Conservation (phyloP, 352 stramenopile species). For the Nothophytophthora sp. region DNA sequence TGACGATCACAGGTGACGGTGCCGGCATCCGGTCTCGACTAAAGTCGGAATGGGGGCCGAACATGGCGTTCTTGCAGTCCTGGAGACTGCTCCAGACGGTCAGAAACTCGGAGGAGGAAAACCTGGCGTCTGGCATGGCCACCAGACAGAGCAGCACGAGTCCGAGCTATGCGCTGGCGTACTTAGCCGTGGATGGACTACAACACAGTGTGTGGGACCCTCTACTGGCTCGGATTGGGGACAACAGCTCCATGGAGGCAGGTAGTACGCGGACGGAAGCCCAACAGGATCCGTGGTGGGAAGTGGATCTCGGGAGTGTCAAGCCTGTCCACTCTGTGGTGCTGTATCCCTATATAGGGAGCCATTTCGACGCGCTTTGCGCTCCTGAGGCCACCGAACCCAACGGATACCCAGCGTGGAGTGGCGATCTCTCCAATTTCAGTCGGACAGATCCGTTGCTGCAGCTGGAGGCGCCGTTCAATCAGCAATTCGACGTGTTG, state of each 20-base stretch:
- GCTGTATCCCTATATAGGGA: constrained; percentile 54
- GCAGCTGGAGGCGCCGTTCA: constrained; percentile 48
- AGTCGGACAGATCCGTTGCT: constrained; percentile 39
- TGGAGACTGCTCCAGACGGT: constrained; percentile 60
- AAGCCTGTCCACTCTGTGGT: constrained; percentile 48
- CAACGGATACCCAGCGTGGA: constrained; percentile 27
- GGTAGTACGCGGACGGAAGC: constrained; percentile 48
- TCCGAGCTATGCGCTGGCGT: constrained; percentile 33
- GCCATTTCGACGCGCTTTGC: constrained; percentile 38
- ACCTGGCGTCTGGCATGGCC: constrained; percentile 56
- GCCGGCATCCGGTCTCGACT: constrained; percentile 43
- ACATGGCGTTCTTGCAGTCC: constrained; percentile 28
- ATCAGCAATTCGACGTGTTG: constrained; percentile 52
- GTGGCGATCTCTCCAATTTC: constrained; percentile 42
- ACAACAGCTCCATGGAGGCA: constrained; percentile 18
- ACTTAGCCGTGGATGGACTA: constrained; percentile 55
- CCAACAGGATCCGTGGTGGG: constrained; percentile 62
- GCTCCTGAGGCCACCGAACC: neutral
- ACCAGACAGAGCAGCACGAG: constrained; percentile 66
- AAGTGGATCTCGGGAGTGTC: constrained; percentile 58
- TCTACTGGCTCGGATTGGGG: constrained; percentile 17
- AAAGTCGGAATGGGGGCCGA: constrained; percentile 48
- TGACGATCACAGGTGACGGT: constrained; percentile 49
- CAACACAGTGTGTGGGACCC: constrained; percentile 38
- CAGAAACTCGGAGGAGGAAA: constrained; percentile 56